Evolutionary conservation across 2,329 filamentous ascomycete genomes (phyloP).

Genomic region (Biscogniauxia sp.): DNA sequence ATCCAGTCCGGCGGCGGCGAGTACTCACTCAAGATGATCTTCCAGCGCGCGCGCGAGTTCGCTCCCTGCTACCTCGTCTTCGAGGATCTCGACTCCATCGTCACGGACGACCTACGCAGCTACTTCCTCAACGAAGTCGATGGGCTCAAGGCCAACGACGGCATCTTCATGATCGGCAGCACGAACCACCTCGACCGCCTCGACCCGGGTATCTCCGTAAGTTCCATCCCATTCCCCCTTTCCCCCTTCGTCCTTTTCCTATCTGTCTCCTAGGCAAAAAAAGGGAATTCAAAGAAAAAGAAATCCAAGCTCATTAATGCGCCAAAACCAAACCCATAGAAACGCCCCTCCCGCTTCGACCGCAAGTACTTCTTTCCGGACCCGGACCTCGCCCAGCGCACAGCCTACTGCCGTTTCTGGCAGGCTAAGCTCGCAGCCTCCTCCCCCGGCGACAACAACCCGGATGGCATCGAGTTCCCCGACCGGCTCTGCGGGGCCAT

Average conservation of each 20-base stretch:
- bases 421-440: slow-evolving; percentile 47
- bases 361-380: slow-evolving; percentile 65
- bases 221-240: slow-evolving; percentile 11
- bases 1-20: slow-evolving; percentile 53
- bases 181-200: slow-evolving; percentile 66
- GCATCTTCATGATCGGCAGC: slow-evolving; percentile 66
- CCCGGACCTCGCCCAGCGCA: slow-evolving; percentile 52
- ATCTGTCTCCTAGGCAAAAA: too few species aligned
- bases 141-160: slow-evolving; percentile 66
- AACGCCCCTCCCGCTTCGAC: slow-evolving; percentile 65
- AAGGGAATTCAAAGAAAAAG: too few species aligned
- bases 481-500: slow-evolving; percentile 56
- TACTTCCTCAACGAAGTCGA: slow-evolving; percentile 75
- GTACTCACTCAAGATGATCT: slow-evolving; percentile 51
- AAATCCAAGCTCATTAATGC: too few species aligned
- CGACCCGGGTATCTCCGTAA: slow-evolving; percentile 61
- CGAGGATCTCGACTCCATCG: slow-evolving; percentile 68
- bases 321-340: slow-evolving; percentile 38
- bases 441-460: slow-evolving; percentile 42
- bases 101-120: slow-evolving; percentile 57
- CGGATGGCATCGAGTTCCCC: slow-evolving; percentile 56
- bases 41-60: slow-evolving; percentile 56
- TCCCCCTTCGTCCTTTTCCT: neutral
- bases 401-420: slow-evolving; percentile 63
- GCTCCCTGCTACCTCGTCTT: slow-evolving; percentile 70